Base-by-base conservation (phyloP, 805 yeast genomes). In the Tetrapisispora pingtungensis region DNA sequence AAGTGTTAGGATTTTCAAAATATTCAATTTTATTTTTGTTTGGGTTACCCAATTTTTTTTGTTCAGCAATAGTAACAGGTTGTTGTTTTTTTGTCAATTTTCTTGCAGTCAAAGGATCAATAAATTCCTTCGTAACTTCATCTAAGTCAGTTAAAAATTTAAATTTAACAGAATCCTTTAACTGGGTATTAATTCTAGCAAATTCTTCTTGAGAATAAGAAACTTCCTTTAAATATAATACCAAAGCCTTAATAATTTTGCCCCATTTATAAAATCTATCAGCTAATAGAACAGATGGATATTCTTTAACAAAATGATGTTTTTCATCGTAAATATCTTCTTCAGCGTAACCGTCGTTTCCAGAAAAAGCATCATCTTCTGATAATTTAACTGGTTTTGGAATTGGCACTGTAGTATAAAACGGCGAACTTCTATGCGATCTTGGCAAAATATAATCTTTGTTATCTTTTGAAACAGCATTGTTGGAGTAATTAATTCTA, bases 261-360 rank as follows among this genome's bases (percentile, higher is more conserved):
- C 94, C 70, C 95, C 95, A 87, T 14, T 88, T 80, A 46, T 78
- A 74, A 61, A 87, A 87, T 51, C 96, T 68, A 38, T 78, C 74
- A 18, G 90, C 88, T 47, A 87, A 68, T 10, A 83, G 74, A 49
- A 86, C 95, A 2, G 95, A 85, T 33, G 96, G 96, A 52, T 74
- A 63, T 38, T 64, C 68, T 40, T 61, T 59, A 14, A 61, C 64
- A 37, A 48, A 58, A 31, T 45, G 47, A 12, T 52, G 53, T 12
- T 49, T 53, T n/a, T 36, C 41, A 15, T 49, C 50, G 7, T 56
- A 56, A 18, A 44, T 50, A 28, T 48, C 48, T 15, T 40, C 42
- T 33, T 43, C 36, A 2, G 46, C n/a, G 33, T 42, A 42, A 17
- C 46, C 46, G 24, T 36, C 35, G 19, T 19, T 22, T 10, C 34